These are phyloP conservation scores for Eucalyptus caleyi DNA, from an alignment of 345 rosid genomes.

Conservation along the genomic window DNA sequence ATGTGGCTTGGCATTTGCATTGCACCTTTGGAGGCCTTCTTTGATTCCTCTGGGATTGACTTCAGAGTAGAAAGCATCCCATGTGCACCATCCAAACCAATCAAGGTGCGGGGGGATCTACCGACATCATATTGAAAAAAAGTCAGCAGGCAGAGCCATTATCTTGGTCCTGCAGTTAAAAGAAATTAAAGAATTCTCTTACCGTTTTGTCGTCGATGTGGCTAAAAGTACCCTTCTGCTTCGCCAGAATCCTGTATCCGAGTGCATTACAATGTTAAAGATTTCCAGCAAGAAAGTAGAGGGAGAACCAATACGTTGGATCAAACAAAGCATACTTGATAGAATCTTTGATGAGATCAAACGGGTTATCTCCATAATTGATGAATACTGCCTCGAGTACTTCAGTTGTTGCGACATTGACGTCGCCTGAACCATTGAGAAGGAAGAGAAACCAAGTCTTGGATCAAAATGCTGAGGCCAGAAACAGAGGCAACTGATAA, in stretches of 20 bases:
- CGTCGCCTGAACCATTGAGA: slow-evolving; percentile 24
- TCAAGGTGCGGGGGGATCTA: slow-evolving; percentile 51
- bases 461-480: not conserved
- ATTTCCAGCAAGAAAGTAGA: not conserved
- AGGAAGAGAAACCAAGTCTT: not conserved
- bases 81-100: slow-evolving; percentile 76
- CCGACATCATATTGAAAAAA: not conserved
- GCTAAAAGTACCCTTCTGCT: slow-evolving; percentile 44
- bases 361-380: slow-evolving; percentile 51
- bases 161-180: not conserved
- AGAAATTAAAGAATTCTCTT: not conserved
- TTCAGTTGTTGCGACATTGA: slow-evolving; percentile 18
- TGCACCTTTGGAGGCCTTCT: slow-evolving; percentile 55
- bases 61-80: slow-evolving; percentile 62
- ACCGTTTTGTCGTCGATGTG: slow-evolving; percentile 52
- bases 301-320: not conserved
- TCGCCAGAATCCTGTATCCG: slow-evolving; percentile 28
- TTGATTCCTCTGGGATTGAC: slow-evolving; percentile 43
- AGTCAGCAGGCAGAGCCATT: not conserved
- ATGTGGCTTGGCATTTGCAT: not conserved
- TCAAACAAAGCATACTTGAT: slow-evolving; percentile 17
- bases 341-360: slow-evolving; percentile 39
- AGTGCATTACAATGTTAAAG: not conserved
- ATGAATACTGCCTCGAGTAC: slow-evolving; percentile 37
- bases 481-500: not conserved